Percentiles rank a stretch among this genome's conserved stretches.
Evolutionary conservation across 2,329 filamentous ascomycete genomes (phyloP).

Genomic region (Fusarium citri): DNA sequence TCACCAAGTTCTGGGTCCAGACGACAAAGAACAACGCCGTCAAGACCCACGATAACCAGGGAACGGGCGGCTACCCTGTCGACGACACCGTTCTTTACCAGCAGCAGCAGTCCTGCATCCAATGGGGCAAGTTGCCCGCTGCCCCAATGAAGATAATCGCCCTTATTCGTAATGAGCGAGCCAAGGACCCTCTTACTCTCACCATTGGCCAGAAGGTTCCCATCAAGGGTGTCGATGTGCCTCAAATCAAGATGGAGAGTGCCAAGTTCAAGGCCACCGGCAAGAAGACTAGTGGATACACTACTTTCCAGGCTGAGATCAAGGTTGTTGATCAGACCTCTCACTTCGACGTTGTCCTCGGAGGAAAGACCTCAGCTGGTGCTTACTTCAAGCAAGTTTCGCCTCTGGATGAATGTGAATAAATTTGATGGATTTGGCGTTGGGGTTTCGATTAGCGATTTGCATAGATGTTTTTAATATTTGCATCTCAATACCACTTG

Average conservation of each 20-base stretch:
- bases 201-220: neutral
- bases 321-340: neutral
- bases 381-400: neutral
- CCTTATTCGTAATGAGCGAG: conserved; percentile 13
- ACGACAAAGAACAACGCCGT: conserved; percentile 38
- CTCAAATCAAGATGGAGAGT: neutral
- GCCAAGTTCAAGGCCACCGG: conserved; percentile 30
- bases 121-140: accelerated
- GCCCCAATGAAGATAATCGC: conserved; percentile 3
- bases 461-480: neutral
- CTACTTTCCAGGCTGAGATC: conserved; percentile 13
- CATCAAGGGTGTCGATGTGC: neutral
- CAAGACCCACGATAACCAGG: conserved; percentile 43
- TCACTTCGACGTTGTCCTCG: conserved; percentile 12
- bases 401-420: neutral
- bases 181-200: conserved; percentile 19
- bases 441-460: neutral
- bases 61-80: conserved; percentile 44
- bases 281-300: conserved; percentile 18
- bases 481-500: neutral
- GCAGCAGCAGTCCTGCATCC: conserved; percentile 43
- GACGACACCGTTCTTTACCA: conserved; percentile 47
- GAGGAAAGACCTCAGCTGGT: neutral
- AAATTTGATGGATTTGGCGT: neutral
- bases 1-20: conserved; percentile 50